Evolutionary conservation across 2,329 filamentous ascomycete genomes (phyloP).

Genomic region (Escovopsis weberi): DNA sequence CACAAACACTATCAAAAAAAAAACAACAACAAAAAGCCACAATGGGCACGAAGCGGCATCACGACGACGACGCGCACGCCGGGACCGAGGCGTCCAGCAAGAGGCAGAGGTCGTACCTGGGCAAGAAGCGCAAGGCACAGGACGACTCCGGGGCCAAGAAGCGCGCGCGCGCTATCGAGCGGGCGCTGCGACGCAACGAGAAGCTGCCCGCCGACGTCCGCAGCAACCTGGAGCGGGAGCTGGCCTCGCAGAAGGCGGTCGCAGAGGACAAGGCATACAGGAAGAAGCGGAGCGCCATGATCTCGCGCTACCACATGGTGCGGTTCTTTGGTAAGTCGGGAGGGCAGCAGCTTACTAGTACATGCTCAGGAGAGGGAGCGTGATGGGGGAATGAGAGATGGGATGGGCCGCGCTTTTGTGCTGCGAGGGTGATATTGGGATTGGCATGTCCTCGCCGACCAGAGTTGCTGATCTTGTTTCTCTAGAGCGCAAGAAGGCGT

Average conservation of each 20-base stretch:
- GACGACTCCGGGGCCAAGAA: constrained; percentile 51
- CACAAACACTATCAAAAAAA: not conserved
- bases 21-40: not conserved
- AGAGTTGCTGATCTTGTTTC: too few relatives aligned
- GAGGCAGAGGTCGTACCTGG: constrained; percentile 20
- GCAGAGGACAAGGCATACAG: constrained; percentile 44
- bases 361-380: too few relatives aligned
- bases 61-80: constrained; percentile 12
- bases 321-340: constrained; percentile 56
- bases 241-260: constrained; percentile 51
- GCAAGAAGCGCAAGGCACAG: constrained; percentile 27
- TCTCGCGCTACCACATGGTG: constrained; percentile 69
- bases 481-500: constrained; percentile 58
- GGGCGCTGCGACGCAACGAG: constrained; percentile 45
- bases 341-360: too few relatives aligned
- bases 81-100: constrained; percentile 8
- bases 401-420: too few relatives aligned
- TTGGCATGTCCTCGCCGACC: too few relatives aligned
- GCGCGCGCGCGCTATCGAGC: constrained; percentile 53
- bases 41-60: constrained; percentile 20
- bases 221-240: constrained; percentile 56
- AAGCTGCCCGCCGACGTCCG: constrained; percentile 54
- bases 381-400: too few relatives aligned
- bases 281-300: constrained; percentile 53
- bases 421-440: too few relatives aligned